Base-by-base conservation (phyloP, 2,329 filamentous ascomycete genomes). In the Cercospora beticola region DNA sequence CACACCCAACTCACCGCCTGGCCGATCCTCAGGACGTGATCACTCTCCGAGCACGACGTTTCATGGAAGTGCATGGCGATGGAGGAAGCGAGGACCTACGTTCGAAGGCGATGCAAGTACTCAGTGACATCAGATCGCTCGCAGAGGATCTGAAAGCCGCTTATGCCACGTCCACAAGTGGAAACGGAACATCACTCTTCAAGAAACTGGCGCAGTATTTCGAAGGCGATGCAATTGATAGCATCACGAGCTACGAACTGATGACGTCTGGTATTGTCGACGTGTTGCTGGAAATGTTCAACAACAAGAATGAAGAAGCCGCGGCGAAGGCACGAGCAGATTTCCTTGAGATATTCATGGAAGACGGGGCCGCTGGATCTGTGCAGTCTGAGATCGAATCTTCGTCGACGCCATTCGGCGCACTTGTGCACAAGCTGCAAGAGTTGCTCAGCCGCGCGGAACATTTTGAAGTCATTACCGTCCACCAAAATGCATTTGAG, bases 391-490 rank as follows among this genome's bases (percentile, higher is more conserved):
- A 85, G 36, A 85, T 85, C 12, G 88, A 91, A 65, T 91, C 90
- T 10, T 89, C 92, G 2, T 86, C 89, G 0, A 97, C 94, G 0
- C 90, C 93, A 0, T 97, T 98, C 79, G 95, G 93, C 76, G 88
- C 97, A 63, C 86, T 99, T 79, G 90, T 97, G 49, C 91, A 94
- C 79, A 99, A 99, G 80, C 85, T 99, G 33, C 95, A 99, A 81
- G 95, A 99, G 81, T 84, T 99, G 67, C 87, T 99, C 66, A 99
- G 95, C 83, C 90, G 95, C 74, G 96, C 94, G 36, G 95, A 99
- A 83, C 94, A 98, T 83, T 99, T 98, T 75, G 95, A 99, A 78
- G 94, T 99, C 56, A 88, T 97, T 70, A 99, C 95, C 7, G 94
- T 98, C 65, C 93, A 97, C 78, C 92, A 97, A 70, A 97, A 96